Evolutionary conservation across 1,284 basidiomycete genomes (phyloP).

Genomic region (Cryptococcus sp.): DNA sequence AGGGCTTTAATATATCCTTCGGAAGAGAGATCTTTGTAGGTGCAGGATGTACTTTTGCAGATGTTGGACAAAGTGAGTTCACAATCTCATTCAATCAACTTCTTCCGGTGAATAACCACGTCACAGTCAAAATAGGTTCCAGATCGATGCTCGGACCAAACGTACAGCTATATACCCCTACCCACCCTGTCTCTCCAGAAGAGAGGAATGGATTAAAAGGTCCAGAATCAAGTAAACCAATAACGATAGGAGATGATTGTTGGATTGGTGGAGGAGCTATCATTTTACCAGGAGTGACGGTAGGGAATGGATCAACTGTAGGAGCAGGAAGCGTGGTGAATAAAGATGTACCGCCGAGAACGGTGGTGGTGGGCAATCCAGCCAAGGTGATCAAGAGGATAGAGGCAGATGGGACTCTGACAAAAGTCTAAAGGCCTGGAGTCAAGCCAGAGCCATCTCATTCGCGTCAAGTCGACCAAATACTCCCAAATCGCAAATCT

Average conservation of each 20-base stretch:
- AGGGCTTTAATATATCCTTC: slow-evolving; percentile 45
- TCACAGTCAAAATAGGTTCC: slow-evolving; percentile 40
- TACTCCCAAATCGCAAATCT: no score
- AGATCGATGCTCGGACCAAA: slow-evolving; percentile 47
- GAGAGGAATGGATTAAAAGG: slow-evolving; percentile 37
- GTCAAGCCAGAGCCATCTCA: not conserved
- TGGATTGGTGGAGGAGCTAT: slow-evolving; percentile 51
- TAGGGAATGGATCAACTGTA: slow-evolving; percentile 50
- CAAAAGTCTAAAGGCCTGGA: not conserved
- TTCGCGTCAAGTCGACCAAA: no score
- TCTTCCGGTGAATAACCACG: not conserved
- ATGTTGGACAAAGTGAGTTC: slow-evolving; percentile 39
- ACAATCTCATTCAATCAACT: not conserved
- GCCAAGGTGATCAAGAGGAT: slow-evolving; percentile 48
- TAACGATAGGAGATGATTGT: slow-evolving; percentile 47
- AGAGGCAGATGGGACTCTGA: slow-evolving; percentile 23
- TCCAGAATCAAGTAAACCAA: slow-evolving; percentile 43
- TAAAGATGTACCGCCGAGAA: slow-evolving; percentile 46
- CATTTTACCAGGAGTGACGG: slow-evolving; percentile 49
- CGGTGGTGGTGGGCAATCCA: slow-evolving; percentile 51
- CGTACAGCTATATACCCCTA: slow-evolving; percentile 44
- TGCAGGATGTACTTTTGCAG: slow-evolving; percentile 36
- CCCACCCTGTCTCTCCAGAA: slow-evolving; percentile 48
- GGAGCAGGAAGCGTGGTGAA: slow-evolving; percentile 53
- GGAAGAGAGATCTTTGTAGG: slow-evolving; percentile 42